Evolutionary conservation across 495 filamentous ascomycete species (phyloP).

Genomic region (Saxophila tyrrhenica): DNA sequence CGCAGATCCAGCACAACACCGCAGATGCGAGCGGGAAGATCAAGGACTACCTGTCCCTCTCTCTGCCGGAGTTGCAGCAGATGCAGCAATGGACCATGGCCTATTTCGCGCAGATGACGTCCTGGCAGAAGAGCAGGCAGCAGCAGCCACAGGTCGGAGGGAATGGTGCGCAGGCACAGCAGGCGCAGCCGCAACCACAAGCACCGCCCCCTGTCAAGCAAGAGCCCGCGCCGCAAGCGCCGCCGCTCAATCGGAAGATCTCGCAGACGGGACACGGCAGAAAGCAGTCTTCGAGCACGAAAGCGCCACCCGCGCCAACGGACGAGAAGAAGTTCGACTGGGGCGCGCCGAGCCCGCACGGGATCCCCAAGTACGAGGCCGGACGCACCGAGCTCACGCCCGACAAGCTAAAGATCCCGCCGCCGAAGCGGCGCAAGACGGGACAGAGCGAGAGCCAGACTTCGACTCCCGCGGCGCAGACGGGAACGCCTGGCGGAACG

Average conservation of each 20-base stretch:
- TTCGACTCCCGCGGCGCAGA: slow-evolving; percentile 21
- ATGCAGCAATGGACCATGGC: slow-evolving; percentile 15
- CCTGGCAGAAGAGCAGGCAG: not conserved
- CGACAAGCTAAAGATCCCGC: slow-evolving; percentile 41
- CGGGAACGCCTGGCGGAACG: slow-evolving; percentile 19
- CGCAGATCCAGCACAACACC: slow-evolving; percentile 44
- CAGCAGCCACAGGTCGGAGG: not conserved
- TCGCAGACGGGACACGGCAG: slow-evolving; percentile 6
- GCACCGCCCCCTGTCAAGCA: slow-evolving; percentile 25
- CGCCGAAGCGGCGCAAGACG: slow-evolving; percentile 43
- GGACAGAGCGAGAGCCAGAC: slow-evolving; percentile 12
- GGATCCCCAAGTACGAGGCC: slow-evolving; percentile 47
- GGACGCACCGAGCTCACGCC: slow-evolving; percentile 34
- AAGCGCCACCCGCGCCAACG: slow-evolving; percentile 52
- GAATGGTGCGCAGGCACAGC: slow-evolving; percentile 6
- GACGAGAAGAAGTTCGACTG: slow-evolving; percentile 56
- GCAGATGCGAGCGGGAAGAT: slow-evolving; percentile 38
- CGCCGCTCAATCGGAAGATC: not conserved
- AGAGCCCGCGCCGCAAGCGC: slow-evolving; percentile 3
- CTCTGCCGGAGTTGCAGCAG: slow-evolving; percentile 42
- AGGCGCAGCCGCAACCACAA: slow-evolving; percentile 12
- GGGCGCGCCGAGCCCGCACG: slow-evolving; percentile 58
- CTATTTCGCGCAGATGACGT: not conserved
- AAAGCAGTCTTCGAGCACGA: slow-evolving; percentile 10
- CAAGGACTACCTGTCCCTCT: slow-evolving; percentile 48